These are phyloP conservation scores for Cornus suecica DNA, from an alignment of 148 eudicot genomes.

Conservation along the genomic window DNA sequence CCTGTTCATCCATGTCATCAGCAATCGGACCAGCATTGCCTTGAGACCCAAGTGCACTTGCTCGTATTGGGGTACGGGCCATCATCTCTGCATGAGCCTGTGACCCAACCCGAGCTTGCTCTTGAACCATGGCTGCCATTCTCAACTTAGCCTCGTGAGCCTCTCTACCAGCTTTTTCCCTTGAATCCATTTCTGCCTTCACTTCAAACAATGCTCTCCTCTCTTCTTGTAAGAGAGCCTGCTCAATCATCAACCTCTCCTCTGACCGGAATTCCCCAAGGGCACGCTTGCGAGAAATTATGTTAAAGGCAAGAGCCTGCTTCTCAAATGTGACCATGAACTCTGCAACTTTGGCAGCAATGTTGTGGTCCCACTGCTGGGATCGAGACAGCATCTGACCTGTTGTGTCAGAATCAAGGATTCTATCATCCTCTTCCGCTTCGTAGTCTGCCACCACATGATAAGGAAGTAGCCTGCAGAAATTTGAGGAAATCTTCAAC, in stretches of 20 bases:
- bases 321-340: conserved; percentile 87
- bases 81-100: conserved; percentile 66
- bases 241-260: conserved; percentile 85
- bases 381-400: conserved; percentile 82
- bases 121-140: conserved; percentile 70
- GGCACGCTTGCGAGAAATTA: conserved; percentile 72
- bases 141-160: conserved; percentile 80
- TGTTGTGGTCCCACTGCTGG: conserved; percentile 93
- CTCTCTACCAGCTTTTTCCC: conserved; percentile 72
- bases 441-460: conserved; percentile 99
- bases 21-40: conserved; percentile 41
- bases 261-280: conserved; percentile 88
- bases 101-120: conserved; percentile 74
- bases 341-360: conserved; percentile 85
- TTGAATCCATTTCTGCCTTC: conserved; percentile 70
- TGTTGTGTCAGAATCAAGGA: conserved; percentile 83
- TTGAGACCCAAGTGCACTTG: conserved; percentile 70
- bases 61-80: conserved; percentile 73
- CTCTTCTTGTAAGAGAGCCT: conserved; percentile 76
- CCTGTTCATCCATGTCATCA: conserved; percentile 54
- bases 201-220: conserved; percentile 55
- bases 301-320: conserved; percentile 86
- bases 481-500: not conserved
- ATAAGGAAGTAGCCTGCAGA: conserved; percentile 83
- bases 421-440: conserved; percentile 96